A percentile compares a stretch with the other conserved stretches of the same genome.
Conservation (phyloP, 306 rosid genomes). For the Quercus rubra region DNA sequence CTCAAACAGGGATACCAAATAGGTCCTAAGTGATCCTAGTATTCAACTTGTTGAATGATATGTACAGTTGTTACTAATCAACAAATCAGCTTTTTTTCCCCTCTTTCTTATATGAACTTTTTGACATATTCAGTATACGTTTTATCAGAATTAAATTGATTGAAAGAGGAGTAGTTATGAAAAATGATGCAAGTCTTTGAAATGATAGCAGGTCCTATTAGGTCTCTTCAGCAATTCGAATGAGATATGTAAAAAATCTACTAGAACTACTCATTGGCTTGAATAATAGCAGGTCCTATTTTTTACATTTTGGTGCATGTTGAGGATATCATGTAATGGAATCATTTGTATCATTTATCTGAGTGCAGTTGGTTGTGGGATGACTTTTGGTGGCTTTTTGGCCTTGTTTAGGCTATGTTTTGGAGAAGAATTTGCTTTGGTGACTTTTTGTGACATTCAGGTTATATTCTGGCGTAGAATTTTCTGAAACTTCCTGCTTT, state of each 20-base stretch:
- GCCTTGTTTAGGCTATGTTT: too few species aligned
- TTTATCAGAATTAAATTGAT: background rate
- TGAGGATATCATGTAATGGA: background rate
- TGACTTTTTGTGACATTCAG: too few species aligned
- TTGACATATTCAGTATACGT: background rate
- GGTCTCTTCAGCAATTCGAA: background rate
- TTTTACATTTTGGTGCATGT: background rate
- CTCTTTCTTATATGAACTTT: background rate
- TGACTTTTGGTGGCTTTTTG: too few species aligned
- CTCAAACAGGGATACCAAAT: too few species aligned
- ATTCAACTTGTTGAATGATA: background rate
- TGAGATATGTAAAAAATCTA: background rate
- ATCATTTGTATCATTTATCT: background rate
- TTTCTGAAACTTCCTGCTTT: too few species aligned
- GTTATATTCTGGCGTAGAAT: too few species aligned
- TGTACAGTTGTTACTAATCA: background rate
- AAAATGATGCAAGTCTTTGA: background rate
- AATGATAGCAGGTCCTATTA: background rate
- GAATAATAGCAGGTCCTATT: background rate
- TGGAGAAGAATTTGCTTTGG: too few species aligned
- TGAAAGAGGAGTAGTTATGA: background rate
- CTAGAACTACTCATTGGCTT: background rate
- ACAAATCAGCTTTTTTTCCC: background rate
- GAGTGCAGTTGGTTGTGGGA: too few species aligned
- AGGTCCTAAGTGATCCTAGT: background rate